A percentile compares a stretch with the other conserved stretches of the same genome.
Conservation (phyloP, 176 grass and related monocot genomes). For the Cenchrus purpureus region DNA sequence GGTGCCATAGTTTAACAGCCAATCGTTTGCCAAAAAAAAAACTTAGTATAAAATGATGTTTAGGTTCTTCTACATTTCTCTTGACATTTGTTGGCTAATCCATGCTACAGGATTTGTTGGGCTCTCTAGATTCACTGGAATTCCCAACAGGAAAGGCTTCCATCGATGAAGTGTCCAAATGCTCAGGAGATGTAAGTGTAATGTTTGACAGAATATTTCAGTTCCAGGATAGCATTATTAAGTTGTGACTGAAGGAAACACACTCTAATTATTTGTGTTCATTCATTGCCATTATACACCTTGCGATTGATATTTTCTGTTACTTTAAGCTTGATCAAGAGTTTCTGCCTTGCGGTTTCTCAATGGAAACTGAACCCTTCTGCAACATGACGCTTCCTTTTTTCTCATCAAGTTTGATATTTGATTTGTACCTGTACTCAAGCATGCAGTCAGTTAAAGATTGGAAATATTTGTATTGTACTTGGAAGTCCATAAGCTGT, state of each 20-base stretch:
- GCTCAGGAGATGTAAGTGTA: slow-evolving; percentile 84
- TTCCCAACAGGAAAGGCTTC: slow-evolving; percentile 78
- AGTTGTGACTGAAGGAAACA: background rate
- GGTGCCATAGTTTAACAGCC: slow-evolving; percentile 39
- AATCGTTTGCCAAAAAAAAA: slow-evolving; percentile 6
- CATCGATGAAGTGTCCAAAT: slow-evolving; percentile 87
- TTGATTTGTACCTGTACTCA: background rate
- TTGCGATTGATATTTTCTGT: background rate
- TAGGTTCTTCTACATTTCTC: background rate
- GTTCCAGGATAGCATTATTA: background rate
- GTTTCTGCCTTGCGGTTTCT: slow-evolving; percentile 8
- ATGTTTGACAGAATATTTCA: background rate
- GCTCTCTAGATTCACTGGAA: slow-evolving; percentile 69
- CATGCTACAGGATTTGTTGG: slow-evolving; percentile 68
- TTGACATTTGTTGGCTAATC: background rate
- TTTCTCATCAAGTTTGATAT: background rate
- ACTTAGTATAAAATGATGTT: background rate
- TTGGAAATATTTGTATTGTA: background rate
- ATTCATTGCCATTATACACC: background rate
- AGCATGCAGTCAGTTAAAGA: background rate
- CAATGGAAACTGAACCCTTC: background rate
- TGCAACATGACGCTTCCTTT: background rate
- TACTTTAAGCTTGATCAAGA: background rate
- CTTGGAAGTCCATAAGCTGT: background rate
- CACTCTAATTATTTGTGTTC: background rate